A percentile compares a stretch with the other conserved stretches of the same genome.
These are phyloP conservation scores for Yarrowia sp. DNA, from an alignment of 805 yeast genomes.

Conservation along the genomic window DNA sequence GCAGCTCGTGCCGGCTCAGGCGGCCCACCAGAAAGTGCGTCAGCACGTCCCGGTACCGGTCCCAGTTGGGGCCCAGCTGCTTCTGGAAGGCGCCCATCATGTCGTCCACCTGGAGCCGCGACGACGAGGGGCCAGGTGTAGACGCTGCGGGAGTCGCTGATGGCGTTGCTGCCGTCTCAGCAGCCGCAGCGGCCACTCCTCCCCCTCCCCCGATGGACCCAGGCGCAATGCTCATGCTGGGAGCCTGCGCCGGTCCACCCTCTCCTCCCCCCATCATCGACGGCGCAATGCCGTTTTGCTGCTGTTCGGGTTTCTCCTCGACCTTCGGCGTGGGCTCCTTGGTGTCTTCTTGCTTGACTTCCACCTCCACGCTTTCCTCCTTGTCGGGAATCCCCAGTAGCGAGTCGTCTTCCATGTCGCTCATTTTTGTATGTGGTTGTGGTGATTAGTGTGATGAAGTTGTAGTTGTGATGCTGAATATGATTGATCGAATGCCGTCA, in stretches of 20 bases:
- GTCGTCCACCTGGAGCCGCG: slow-evolving; percentile 56
- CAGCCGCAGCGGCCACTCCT: neutral
- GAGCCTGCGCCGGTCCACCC: neutral
- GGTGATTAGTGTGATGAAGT: neutral
- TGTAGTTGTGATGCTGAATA: too few relatives aligned
- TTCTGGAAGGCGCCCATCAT: slow-evolving; percentile 72
- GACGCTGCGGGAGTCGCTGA: neutral
- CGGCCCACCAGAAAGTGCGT: slow-evolving; percentile 75
- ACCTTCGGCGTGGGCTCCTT: slow-evolving; percentile 33
- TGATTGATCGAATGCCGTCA: too few relatives aligned
- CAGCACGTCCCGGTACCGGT: slow-evolving; percentile 73
- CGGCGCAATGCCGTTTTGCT: slow-evolving; percentile 9
- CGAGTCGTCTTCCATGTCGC: slow-evolving; percentile 13
- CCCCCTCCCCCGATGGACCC: neutral
- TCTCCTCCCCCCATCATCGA: slow-evolving; percentile 3
- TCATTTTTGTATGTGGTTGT: neutral
- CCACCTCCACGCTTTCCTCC: slow-evolving; percentile 24
- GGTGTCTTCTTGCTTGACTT: slow-evolving; percentile 24
- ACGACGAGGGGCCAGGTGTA: neutral
- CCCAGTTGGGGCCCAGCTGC: slow-evolving; percentile 79
- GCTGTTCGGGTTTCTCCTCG: neutral
- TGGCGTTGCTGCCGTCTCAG: neutral
- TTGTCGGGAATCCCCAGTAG: slow-evolving; percentile 29
- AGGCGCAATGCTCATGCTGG: slow-evolving; percentile 10
- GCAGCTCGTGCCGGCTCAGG: slow-evolving; percentile 72